Conservation (phyloP, 2,329 filamentous ascomycete genomes). For the Scorias spongiosa region DNA sequence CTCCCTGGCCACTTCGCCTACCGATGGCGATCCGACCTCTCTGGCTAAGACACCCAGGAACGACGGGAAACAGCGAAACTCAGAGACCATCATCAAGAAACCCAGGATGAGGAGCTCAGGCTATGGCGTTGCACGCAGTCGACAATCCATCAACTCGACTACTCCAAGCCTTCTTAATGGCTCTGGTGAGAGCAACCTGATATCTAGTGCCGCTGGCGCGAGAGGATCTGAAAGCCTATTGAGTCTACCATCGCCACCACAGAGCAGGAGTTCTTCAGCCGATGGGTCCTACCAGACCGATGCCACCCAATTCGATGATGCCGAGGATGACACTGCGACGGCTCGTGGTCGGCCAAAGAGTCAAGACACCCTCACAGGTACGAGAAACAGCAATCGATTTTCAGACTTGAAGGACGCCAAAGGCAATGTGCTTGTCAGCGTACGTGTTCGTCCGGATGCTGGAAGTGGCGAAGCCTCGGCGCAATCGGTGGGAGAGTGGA, state of each 20-base stretch:
- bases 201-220: slow-evolving; percentile 43
- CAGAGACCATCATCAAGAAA: slow-evolving; percentile 14
- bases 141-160: slow-evolving; percentile 25
- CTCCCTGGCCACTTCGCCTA: slow-evolving; percentile 31
- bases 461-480: slow-evolving; percentile 44
- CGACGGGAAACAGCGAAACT: slow-evolving; percentile 17
- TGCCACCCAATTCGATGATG: slow-evolving; percentile 75
- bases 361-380: slow-evolving; percentile 17
- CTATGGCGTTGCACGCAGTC: slow-evolving; percentile 33
- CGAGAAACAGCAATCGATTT: slow-evolving; percentile 14
- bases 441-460: slow-evolving; percentile 76
- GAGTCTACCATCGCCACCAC: slow-evolving; percentile 66
- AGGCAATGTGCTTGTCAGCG: slow-evolving; percentile 91
- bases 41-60: slow-evolving; percentile 20
- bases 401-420: slow-evolving; percentile 52
- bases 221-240: slow-evolving; percentile 61
- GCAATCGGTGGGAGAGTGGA: slow-evolving; percentile 64
- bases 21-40: slow-evolving; percentile 12
- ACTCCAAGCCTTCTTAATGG: slow-evolving; percentile 64
- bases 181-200: slow-evolving; percentile 60
- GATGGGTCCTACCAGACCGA: slow-evolving; percentile 87
- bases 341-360: slow-evolving; percentile 30
- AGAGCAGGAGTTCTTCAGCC: slow-evolving; percentile 81
- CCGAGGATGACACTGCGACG: slow-evolving; percentile 39
- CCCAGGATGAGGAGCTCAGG: slow-evolving; percentile 16